Evolutionary conservation across 129 eudicot genomes (phyloP), one percentile per base, ranked within the genome.

Genomic region (Deinandra increscens): DNA sequence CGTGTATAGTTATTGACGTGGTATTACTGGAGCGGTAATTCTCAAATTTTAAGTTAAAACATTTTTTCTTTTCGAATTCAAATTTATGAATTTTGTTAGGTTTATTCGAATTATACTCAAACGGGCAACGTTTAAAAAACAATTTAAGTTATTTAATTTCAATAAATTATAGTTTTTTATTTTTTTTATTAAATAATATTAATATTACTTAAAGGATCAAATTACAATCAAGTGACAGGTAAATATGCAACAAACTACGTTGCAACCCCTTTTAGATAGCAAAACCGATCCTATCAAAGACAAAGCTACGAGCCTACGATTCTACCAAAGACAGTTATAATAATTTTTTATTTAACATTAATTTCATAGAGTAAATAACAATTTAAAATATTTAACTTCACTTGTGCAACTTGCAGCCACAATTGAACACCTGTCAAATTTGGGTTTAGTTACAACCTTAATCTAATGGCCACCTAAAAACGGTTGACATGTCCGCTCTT

Each of bases 381-480:
- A 9, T 51, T 51, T 51, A n/a, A 51, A 26, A 1, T 1, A 26
- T 26, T 1, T 26, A 26, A 51, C 1, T 18, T 7, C 31, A 26
- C 31, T 26, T 26, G 3, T 26, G 1, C 31, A 26, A 26, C 3
- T 26, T 1, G 31, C 31, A 26, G 31, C 31, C 17, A 13, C 17
- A 44, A 2, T 12, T 44, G 17, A 44, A 44, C 3, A 44, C 7
- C 17, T n/a, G 13, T 44, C 50, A 44, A 12, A 44, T 13, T 44
- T 13, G 5, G 17, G n/a, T 44, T 3, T 13, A 36, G 50, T 72
- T 60, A 45, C 18, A 60, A 4, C 19, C 9, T 72, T 44, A 31
- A 60, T 60, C 7, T 45, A 17, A 72, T 61, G 42, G 36, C 49
- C 60, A 34, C 77, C 69, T 72, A 61, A 61, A 41, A 9, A 34